phyloP scores from a whole-genome alignment of 2,329 filamentous ascomycete species.

The Ambrosiella cleistominuta region DNA sequence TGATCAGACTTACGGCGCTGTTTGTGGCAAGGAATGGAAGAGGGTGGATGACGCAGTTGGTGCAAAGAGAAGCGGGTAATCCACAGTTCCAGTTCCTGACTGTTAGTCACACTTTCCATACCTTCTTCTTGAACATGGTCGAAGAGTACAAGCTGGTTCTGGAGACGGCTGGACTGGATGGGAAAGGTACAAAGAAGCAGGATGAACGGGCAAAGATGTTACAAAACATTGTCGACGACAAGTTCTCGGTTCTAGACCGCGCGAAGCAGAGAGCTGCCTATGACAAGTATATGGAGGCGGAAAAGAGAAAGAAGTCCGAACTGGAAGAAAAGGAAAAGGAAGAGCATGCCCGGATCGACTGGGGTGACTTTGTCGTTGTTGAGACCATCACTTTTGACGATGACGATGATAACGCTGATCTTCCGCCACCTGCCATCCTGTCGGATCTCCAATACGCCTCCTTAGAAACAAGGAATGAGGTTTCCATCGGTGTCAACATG shows the following conservation, averaged over 20 bases:
- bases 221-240: slow-evolving; percentile 58
- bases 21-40: slow-evolving; percentile 89
- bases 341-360: slow-evolving; percentile 75
- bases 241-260: slow-evolving; percentile 59
- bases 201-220: slow-evolving; percentile 56
- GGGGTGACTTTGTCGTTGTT: slow-evolving; percentile 93
- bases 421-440: slow-evolving; percentile 76
- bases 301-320: slow-evolving; percentile 79
- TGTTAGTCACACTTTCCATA: slow-evolving; percentile 88
- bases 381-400: slow-evolving; percentile 90
- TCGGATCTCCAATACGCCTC: slow-evolving; percentile 88
- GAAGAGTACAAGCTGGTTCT: slow-evolving; percentile 83
- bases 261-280: slow-evolving; percentile 80
- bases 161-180: slow-evolving; percentile 48
- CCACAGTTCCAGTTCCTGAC: slow-evolving; percentile 93
- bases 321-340: slow-evolving; percentile 64
- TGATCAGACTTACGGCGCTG: slow-evolving; percentile 61
- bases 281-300: slow-evolving; percentile 63
- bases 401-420: slow-evolving; percentile 65
- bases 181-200: slow-evolving; percentile 48
- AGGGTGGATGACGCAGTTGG: slow-evolving; percentile 76
- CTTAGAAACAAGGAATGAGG: slow-evolving; percentile 82
- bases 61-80: slow-evolving; percentile 76
- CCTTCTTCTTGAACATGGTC: slow-evolving; percentile 81
- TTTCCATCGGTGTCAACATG: slow-evolving; percentile 64